Conservation (phyloP, 2,329 filamentous ascomycete species). For the Zymoseptoria crescenta region DNA sequence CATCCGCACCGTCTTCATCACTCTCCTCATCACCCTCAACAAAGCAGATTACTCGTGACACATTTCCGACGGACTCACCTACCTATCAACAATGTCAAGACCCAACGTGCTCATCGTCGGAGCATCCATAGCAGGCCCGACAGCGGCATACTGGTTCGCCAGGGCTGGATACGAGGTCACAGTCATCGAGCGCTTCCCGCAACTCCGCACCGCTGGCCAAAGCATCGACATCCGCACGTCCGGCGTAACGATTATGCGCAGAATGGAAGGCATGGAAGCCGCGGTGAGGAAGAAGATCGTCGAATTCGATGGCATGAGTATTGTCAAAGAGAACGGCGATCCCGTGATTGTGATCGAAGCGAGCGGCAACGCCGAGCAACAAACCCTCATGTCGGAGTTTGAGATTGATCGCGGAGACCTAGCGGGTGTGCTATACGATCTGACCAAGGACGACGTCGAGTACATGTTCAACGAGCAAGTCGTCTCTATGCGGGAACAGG, state of each 20-base stretch:
- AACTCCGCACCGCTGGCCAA: constrained; percentile 26
- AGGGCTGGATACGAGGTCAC: constrained; percentile 16
- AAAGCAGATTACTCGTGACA: not conserved
- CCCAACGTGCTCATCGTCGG: constrained; percentile 18
- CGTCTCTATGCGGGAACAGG: constrained; percentile 26
- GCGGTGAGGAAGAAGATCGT: constrained; percentile 21
- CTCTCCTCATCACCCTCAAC: not conserved
- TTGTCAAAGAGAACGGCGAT: constrained; percentile 23
- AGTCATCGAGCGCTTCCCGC: constrained; percentile 26
- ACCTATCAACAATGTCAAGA: not conserved
- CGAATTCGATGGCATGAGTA: constrained; percentile 25
- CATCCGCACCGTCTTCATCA: too few relatives aligned
- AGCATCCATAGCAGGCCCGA: constrained; percentile 20
- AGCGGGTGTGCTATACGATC: constrained; percentile 25
- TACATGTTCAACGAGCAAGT: constrained; percentile 36
- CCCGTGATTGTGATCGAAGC: constrained; percentile 26
- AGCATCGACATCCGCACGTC: constrained; percentile 28
- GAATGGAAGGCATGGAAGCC: constrained; percentile 24
- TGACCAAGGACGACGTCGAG: constrained; percentile 34
- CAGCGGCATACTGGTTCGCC: constrained; percentile 20
- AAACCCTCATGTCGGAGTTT: constrained; percentile 31
- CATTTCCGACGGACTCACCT: not conserved
- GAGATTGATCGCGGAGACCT: constrained; percentile 33
- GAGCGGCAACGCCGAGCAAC: constrained; percentile 27
- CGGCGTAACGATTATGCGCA: constrained; percentile 24